A percentile compares a stretch with the other conserved stretches of the same genome.
Conservation (phyloP, 2,329 filamentous ascomycete genomes). For the Nothophoma quercina region DNA sequence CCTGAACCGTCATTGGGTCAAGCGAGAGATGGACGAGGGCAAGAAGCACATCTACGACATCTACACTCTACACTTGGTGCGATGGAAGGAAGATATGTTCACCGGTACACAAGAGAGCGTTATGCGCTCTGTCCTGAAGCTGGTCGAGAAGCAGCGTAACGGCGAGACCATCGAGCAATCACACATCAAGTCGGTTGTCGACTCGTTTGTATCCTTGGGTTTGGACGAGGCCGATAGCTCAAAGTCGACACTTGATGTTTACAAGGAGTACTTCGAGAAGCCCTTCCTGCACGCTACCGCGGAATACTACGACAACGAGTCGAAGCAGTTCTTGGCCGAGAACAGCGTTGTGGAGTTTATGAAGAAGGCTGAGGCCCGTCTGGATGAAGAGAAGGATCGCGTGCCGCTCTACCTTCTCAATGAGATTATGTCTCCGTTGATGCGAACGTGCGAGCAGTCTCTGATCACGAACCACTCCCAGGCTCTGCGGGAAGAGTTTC, state of each 20-base stretch:
- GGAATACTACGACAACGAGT: conserved; percentile 89
- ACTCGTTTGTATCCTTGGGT: conserved; percentile 92
- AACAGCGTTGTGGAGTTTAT: conserved; percentile 99
- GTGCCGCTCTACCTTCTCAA: conserved; percentile 90
- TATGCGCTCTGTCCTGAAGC: conserved; percentile 92
- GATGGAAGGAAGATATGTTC: conserved; percentile 94
- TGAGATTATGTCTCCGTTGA: conserved; percentile 85
- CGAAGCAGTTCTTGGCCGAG: conserved; percentile 91
- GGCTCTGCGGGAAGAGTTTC: conserved; percentile 94
- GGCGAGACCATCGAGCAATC: conserved; percentile 97
- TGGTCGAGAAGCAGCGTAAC: conserved; percentile 96
- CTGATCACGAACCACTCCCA: conserved; percentile 87
- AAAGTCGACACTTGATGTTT: conserved; percentile 95
- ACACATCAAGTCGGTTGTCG: conserved; percentile 96
- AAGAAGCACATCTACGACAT: conserved; percentile 99
- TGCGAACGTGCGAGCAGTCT: conserved; percentile 86
- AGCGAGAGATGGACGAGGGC: conserved; percentile 97
- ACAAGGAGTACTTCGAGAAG: conserved; percentile 88
- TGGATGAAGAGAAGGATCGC: conserved; percentile 93
- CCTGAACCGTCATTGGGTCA: conserved; percentile 98
- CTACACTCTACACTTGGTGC: conserved; percentile 93
- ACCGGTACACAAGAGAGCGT: conserved; percentile 82
- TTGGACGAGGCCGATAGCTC: conserved; percentile 91
- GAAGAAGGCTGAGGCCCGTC: conserved; percentile 94
- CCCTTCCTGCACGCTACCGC: conserved; percentile 89